Conservation (phyloP, 2,329 filamentous ascomycete genomes). For the Esteya vermicola region DNA sequence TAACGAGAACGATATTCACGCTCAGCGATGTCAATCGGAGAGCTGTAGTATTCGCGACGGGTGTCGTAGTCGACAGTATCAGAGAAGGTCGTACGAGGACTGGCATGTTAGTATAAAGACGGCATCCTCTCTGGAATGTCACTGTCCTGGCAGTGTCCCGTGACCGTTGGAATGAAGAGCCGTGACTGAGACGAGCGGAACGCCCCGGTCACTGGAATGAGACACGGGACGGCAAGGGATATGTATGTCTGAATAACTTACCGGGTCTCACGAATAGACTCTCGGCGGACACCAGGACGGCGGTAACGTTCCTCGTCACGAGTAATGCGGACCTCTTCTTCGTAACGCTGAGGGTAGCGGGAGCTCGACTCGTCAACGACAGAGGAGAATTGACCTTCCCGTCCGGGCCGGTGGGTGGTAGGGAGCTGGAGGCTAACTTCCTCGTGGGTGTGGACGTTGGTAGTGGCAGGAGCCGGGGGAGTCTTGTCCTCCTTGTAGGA, state of each 20-base stretch:
- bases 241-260: conserved; percentile 22
- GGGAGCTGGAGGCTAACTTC: conserved; percentile 68
- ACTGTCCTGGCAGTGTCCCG: too few relatives aligned
- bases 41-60: conserved; percentile 31
- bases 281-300: conserved; percentile 51
- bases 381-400: conserved; percentile 89
- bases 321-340: conserved; percentile 76
- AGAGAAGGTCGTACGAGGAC: conserved; percentile 32
- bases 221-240: not conserved
- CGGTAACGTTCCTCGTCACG: conserved; percentile 63
- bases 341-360: conserved; percentile 22
- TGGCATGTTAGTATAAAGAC: too few relatives aligned
- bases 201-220: not conserved
- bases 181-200: not conserved
- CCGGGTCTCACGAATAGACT: conserved; percentile 41
- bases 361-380: conserved; percentile 18
- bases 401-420: conserved; percentile 76
- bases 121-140: too few relatives aligned
- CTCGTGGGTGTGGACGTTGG: conserved; percentile 55
- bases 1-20: conserved; percentile 50
- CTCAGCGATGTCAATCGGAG: conserved; percentile 48
- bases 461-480: conserved; percentile 25
- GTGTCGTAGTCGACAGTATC: conserved; percentile 53
- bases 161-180: not conserved
- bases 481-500: conserved; percentile 19